Conservation (phyloP, 192 early-diverging fungal genomes). For the Entophlyctis luteolus region DNA sequence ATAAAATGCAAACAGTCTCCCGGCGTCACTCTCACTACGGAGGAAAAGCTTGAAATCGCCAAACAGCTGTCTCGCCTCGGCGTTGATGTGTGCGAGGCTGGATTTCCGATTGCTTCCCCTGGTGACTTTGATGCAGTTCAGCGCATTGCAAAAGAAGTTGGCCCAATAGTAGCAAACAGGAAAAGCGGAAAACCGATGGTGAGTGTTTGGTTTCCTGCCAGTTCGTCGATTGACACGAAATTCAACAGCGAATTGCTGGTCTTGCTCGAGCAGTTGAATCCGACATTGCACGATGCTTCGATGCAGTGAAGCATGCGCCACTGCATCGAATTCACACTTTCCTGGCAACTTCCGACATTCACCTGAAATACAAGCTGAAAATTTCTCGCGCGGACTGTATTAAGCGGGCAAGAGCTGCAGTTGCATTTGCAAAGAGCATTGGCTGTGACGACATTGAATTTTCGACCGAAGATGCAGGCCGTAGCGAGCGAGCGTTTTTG, state of each 20-base stretch:
- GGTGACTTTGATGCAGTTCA: conserved; percentile 96
- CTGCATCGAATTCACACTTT: conserved; percentile 88
- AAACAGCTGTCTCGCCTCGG: conserved; percentile 88
- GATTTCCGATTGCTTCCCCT: conserved; percentile 88
- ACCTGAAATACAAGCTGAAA: conserved; percentile 90
- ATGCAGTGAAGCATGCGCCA: conserved; percentile 84
- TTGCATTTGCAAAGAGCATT: conserved; percentile 71
- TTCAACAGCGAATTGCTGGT: conserved; percentile 73
- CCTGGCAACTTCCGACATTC: conserved; percentile 94
- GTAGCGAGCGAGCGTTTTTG: conserved; percentile 85
- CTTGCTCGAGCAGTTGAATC: conserved; percentile 78
- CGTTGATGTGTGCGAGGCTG: conserved; percentile 93
- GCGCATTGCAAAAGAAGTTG: conserved; percentile 89
- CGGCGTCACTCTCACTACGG: conserved; percentile 85
- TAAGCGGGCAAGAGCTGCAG: conserved; percentile 71
- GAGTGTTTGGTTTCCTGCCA: conserved; percentile 24
- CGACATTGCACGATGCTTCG: conserved; percentile 86
- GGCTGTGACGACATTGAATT: conserved; percentile 88
- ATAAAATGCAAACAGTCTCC: conserved; percentile 87
- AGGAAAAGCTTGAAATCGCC: conserved; percentile 94
- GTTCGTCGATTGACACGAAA: background rate
- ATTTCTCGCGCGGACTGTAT: conserved; percentile 84
- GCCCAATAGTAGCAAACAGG: conserved; percentile 75
- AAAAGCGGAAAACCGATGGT: conserved; percentile 77
- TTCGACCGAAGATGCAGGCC: conserved; percentile 90